Evolutionary conservation across 768 basidiomycete genomes (phyloP), one percentile per base, ranked within the genome.

Genomic region (Suillus discolor): DNA sequence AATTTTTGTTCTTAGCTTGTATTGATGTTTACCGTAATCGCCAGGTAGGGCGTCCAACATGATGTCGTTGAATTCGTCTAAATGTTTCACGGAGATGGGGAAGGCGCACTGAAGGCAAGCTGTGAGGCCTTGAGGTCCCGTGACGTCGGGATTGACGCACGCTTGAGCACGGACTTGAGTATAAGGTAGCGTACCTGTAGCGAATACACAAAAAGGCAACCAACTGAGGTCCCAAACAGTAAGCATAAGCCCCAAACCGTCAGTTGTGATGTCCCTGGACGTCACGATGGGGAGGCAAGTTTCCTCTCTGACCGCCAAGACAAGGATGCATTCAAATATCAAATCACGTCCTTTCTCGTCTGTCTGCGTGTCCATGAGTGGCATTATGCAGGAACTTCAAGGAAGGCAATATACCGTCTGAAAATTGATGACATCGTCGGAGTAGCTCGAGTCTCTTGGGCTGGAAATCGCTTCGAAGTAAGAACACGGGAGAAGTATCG

Each of bases 121-220:
- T 34, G 34, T 34, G 3, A 34, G 3, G 34, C 6, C 34, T 6
- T 34, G 36, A 31, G 31, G 31, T 31, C 31, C 3, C 31, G 31
- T 31, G 5, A 31, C 2, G 31, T 31, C 31, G 31, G 5, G 31
- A 31, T 31, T 31, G 31, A 31, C 31, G 31, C 31, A 31, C 31
- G 6, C 31, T 6, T 31, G 31, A 31, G 23, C 4, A 25, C 49
- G 18, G 84, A 78, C 51, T 86, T 85, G 82, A 94, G 96, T 20
- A 90, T 96, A 67, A 99, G 89, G 78, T 93, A 99, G 59, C 95
- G 91, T 1, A 96, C 93, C 80, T 98, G 96, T 16, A 97, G 86
- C 38, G 88, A 89, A 79, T 97, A 99, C 16, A 88, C 89, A 7
- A 2, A 45, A 28, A 51, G 25, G 51, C 15, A 28, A 28, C 23